Conservation (phyloP, 495 filamentous ascomycete species). For the Patellaria atrata region DNA sequence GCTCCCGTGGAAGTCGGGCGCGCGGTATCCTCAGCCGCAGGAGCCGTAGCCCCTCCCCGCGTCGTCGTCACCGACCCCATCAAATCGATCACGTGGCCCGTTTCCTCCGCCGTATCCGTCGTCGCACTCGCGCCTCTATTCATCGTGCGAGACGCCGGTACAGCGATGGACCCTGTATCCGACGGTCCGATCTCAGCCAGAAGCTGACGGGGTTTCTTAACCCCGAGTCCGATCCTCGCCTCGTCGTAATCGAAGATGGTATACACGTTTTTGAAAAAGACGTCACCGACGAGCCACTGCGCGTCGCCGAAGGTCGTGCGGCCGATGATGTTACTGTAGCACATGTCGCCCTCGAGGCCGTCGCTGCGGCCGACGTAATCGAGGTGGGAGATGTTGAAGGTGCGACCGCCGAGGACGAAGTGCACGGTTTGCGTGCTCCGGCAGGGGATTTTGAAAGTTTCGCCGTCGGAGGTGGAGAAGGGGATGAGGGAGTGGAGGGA, state of each 20-base stretch:
- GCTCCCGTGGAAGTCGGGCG: too few relatives aligned
- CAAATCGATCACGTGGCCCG: too few relatives aligned
- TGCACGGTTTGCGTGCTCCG: slow-evolving; percentile 38
- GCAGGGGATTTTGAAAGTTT: slow-evolving; percentile 58
- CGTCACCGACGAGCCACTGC: slow-evolving; percentile 66
- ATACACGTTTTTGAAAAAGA: slow-evolving; percentile 87
- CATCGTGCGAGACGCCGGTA: too few relatives aligned
- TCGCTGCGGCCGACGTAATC: slow-evolving; percentile 49
- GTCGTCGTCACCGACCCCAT: too few relatives aligned
- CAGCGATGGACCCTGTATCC: too few relatives aligned
- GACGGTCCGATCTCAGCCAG: too few relatives aligned
- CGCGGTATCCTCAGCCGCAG: too few relatives aligned
- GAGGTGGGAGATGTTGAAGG: slow-evolving; percentile 47
- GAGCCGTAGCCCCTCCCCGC: too few relatives aligned
- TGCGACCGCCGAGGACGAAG: slow-evolving; percentile 40
- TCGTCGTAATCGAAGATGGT: slow-evolving; percentile 58
- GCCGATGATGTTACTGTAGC: slow-evolving; percentile 48
- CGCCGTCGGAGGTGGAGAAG: slow-evolving; percentile 35
- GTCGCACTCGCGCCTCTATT: too few relatives aligned
- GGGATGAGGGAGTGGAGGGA: slow-evolving; percentile 52
- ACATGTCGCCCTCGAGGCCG: slow-evolving; percentile 30
- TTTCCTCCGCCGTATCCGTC: too few relatives aligned
- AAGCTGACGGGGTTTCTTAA: too few relatives aligned
- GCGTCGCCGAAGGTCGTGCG: slow-evolving; percentile 32
- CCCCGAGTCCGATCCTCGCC: slow-evolving; percentile 15